Evolutionary conservation across 2,329 filamentous ascomycete genomes (phyloP), one percentile per base, ranked within the genome.

Genomic region (Aureobasidium vineae): DNA sequence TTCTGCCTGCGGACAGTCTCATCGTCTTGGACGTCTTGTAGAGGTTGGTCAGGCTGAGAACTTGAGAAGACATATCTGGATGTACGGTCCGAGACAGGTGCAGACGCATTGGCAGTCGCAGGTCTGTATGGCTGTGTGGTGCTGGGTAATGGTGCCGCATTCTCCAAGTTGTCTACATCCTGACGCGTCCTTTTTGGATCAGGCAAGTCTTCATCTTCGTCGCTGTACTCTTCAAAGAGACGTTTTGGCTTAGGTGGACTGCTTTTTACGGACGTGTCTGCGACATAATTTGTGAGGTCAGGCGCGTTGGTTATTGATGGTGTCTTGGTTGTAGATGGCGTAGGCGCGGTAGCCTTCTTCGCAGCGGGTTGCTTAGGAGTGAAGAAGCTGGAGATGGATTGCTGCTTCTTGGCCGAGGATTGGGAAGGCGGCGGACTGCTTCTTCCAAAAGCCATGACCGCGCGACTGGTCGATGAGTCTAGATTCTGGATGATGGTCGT

Each of bases 351-450:
- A 97, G 79, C 89, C 97, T 72, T 54, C 41, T 43, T 53, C 7
- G 61, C 6, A 72, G 75, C 57, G 13, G 76, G 71, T 5, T 75
- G 68, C 68, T 78, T 79, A 1, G 75, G 74, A 0, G 87, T 85
- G 75, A 96, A 96, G 79, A 96, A 96, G 74, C 88, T 93, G 3
- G 91, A 95, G 68, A 97, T 88, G 0, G 91, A 91, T 70, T 89
- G 85, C 74, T 97, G 91, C 72, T 89, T 90, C 77, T 89, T 90
- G 65, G 81, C 77, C 11, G 75, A 74, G 8, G 64, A 61, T 21
- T 68, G 69, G 6, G 68, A 68, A 15, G 61, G 36, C 33, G 65
- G 61, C 31, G 66, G 65, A 49, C 57, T 61, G 28, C 54, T 66
- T 47, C 47, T 60, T 16, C 54, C 47, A 52, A 56, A 59, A 11